These are phyloP conservation scores for Hydnomerulius pinastri DNA, from an alignment of 768 basidiomycete genomes.

Conservation along the genomic window DNA sequence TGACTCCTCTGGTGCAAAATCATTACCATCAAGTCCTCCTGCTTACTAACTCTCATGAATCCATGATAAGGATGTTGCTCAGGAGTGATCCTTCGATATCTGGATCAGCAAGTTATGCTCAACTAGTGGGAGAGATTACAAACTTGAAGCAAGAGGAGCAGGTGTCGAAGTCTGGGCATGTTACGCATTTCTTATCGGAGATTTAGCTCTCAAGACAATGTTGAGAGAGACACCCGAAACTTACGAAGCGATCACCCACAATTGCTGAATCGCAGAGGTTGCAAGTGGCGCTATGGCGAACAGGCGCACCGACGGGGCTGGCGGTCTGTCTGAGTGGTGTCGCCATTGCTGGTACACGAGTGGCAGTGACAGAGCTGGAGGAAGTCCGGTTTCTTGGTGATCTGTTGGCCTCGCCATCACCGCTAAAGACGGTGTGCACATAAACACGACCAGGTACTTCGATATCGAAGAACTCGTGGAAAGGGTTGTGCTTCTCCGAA, in stretches of 20 bases:
- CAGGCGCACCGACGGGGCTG: conserved; percentile 17
- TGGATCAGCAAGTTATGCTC: not conserved
- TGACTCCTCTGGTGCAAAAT: not conserved
- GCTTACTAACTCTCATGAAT: conserved; percentile 62
- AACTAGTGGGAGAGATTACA: conserved; percentile 8
- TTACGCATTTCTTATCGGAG: conserved; percentile 67
- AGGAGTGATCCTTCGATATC: conserved; percentile 50
- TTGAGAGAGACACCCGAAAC: conserved; percentile 25
- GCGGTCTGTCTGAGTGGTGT: not conserved
- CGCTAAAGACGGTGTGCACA: conserved; percentile 60
- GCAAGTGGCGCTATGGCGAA: conserved; percentile 68
- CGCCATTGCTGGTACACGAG: not conserved
- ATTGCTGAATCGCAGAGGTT: conserved; percentile 77
- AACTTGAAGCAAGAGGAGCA: conserved; percentile 71
- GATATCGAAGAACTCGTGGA: conserved; percentile 75
- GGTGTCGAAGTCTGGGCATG: conserved; percentile 82
- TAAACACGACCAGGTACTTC: conserved; percentile 62
- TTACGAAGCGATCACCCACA: conserved; percentile 70
- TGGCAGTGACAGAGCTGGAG: conserved; percentile 2
- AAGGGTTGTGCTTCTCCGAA: conserved; percentile 56
- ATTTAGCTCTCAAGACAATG: conserved; percentile 3
- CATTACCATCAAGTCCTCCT: conserved; percentile 60
- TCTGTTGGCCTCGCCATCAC: conserved; percentile 32
- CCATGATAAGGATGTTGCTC: conserved; percentile 78
- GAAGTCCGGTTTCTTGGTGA: conserved; percentile 13